These are phyloP conservation scores for Apophysomyces elegans DNA, from an alignment of 371 early-diverging fungal genomes.

Conservation along the genomic window DNA sequence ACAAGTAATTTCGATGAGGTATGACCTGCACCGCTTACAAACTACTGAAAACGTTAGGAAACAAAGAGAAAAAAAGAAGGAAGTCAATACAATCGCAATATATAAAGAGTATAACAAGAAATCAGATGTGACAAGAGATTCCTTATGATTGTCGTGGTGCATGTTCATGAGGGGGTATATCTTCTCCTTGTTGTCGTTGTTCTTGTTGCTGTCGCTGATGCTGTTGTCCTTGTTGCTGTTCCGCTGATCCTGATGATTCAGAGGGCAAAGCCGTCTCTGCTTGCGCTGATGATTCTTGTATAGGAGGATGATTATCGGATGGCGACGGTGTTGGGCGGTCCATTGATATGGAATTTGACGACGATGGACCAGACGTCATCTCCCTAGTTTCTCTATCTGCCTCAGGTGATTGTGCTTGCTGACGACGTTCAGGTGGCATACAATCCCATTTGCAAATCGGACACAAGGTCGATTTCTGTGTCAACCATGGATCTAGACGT, in stretches of 20 bases:
- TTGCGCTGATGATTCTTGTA: background rate
- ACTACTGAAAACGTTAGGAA: no score
- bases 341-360: background rate
- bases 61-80: no score
- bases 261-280: background rate
- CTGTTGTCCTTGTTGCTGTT: background rate
- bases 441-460: slow-evolving; percentile 49
- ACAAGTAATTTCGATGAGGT: no score
- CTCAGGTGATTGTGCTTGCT: background rate
- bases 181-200: background rate
- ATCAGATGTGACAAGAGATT: background rate
- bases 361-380: background rate
- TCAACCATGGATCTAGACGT: slow-evolving; percentile 40
- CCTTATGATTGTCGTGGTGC: background rate
- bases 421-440: slow-evolving; percentile 31
- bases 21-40: no score
- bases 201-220: background rate
- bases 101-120: background rate
- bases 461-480: slow-evolving; percentile 38
- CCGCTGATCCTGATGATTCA: background rate
- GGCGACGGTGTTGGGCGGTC: background rate
- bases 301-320: background rate
- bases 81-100: no score
- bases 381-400: background rate
- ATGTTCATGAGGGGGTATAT: slow-evolving; percentile 6